phyloP scores from a whole-genome alignment of 352 stramenopile genomes.

The Globisporangium megalacanthum region DNA sequence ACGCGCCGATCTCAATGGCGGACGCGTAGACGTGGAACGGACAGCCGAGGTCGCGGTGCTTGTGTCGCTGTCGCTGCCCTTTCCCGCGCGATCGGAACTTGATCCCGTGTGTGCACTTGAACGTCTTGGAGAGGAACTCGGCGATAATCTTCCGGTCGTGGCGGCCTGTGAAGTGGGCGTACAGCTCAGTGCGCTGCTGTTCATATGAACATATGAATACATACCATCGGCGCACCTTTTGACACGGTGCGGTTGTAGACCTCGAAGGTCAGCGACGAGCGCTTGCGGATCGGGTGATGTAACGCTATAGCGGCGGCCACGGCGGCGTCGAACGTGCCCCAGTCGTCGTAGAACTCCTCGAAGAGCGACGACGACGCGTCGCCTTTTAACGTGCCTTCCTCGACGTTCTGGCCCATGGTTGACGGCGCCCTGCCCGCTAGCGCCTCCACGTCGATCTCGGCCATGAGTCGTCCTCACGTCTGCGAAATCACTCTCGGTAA shows the following conservation, averaged over 20 bases:
- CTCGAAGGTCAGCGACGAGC: conserved; percentile 78
- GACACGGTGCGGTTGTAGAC: conserved; percentile 86
- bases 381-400: not conserved
- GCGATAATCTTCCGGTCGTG: conserved; percentile 71
- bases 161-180: conserved; percentile 19
- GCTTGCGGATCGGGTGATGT: conserved; percentile 77
- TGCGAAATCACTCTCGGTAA: no score
- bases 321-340: conserved; percentile 56
- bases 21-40: conserved; percentile 79
- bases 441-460: no score
- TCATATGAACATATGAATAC: not conserved
- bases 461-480: no score
- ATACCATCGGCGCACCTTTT: conserved; percentile 25
- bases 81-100: conserved; percentile 73
- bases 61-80: conserved; percentile 62
- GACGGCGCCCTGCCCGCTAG: no score
- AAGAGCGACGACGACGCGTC: conserved; percentile 31
- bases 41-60: conserved; percentile 65
- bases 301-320: conserved; percentile 51
- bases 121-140: conserved; percentile 78
- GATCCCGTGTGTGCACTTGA: conserved; percentile 82
- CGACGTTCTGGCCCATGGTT: no score
- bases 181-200: no score
- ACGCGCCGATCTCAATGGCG: conserved; percentile 48
- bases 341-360: conserved; percentile 73